A percentile compares a stretch with the other conserved stretches of the same genome.
phyloP scores from a whole-genome alignment of 495 filamentous ascomycete genomes.

The Penicillium egyptiacum region DNA sequence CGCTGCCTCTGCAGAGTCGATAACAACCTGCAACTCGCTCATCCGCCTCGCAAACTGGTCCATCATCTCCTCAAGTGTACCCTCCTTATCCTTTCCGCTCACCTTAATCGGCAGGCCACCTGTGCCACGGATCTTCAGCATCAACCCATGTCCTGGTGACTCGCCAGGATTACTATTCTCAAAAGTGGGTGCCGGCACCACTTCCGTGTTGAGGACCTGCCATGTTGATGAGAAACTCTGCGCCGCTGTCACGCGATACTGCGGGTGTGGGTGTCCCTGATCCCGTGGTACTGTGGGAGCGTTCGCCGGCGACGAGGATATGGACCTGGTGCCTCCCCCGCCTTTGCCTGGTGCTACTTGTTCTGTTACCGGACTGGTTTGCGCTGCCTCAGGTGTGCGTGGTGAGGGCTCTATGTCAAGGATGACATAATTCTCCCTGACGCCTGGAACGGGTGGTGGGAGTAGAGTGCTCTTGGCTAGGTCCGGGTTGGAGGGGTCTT shows the following conservation, averaged over 20 bases:
- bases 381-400: constrained; percentile 1
- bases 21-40: constrained; percentile 46
- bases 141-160: constrained; percentile 45
- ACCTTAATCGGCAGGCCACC: constrained; percentile 31
- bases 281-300: constrained; percentile 4
- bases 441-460: constrained; percentile 41
- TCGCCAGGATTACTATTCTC: constrained; percentile 46
- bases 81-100: constrained; percentile 33
- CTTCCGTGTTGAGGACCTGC: constrained; percentile 51
- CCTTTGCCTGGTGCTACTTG: constrained; percentile 9
- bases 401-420: constrained; percentile 41
- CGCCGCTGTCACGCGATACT: constrained; percentile 46
- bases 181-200: constrained; percentile 59
- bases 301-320: constrained; percentile 25
- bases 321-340: constrained; percentile 15
- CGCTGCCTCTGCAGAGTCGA: constrained; percentile 35
- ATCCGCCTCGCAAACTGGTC: constrained; percentile 69
- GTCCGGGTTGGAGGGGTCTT: constrained; percentile 19
- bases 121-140: constrained; percentile 68
- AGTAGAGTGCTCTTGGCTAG: constrained; percentile 32
- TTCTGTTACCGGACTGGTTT: not conserved
- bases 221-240: constrained; percentile 54
- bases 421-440: constrained; percentile 45
- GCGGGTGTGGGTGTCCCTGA: constrained; percentile 35
- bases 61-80: constrained; percentile 53